These are phyloP conservation scores for Pycnococcus provasolii DNA, from an alignment of 139 green algal species.

Conservation along the genomic window DNA sequence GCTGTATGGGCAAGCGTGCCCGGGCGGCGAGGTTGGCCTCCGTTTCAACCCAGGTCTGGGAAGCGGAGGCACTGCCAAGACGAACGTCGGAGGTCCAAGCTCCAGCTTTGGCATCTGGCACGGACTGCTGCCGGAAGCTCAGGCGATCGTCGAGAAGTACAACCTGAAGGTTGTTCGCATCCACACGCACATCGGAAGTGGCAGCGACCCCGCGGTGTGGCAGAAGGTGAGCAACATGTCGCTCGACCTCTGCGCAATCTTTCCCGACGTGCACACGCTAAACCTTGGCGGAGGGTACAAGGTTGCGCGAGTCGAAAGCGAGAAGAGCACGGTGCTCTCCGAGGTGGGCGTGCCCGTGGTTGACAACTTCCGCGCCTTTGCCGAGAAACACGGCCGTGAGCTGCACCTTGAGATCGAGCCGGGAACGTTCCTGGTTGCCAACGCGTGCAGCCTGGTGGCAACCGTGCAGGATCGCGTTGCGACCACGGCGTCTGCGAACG, in stretches of 20 bases:
- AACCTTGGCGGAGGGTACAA: constrained; percentile 36
- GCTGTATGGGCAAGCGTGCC: constrained; percentile 18
- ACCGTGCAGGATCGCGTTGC: constrained; percentile 27
- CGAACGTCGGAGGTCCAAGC: constrained; percentile 29
- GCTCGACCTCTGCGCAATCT: constrained; percentile 23
- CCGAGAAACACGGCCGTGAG: constrained; percentile 23
- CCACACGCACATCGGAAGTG: constrained; percentile 33
- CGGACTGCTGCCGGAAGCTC: constrained; percentile 21
- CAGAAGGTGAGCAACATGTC: constrained; percentile 23
- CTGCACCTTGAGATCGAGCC: constrained; percentile 31
- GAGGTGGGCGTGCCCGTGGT: constrained; percentile 27
- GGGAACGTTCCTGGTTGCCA: constrained; percentile 32
- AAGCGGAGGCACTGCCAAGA: constrained; percentile 27
- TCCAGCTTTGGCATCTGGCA: constrained; percentile 32
- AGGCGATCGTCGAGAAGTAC: constrained; percentile 26
- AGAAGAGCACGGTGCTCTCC: constrained; percentile 25
- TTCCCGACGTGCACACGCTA: constrained; percentile 23
- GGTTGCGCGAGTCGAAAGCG: constrained; percentile 25
- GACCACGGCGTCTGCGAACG: neutral
- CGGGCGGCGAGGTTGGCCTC: constrained; percentile 23
- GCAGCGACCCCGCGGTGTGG: constrained; percentile 29
- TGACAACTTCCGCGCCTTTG: constrained; percentile 21
- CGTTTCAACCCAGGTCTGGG: constrained; percentile 30
- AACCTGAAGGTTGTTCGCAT: constrained; percentile 28
- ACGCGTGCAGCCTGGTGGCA: constrained; percentile 23